Conservation (phyloP, 2,329 filamentous ascomycete species). For the Colletotrichum plurivorum region DNA sequence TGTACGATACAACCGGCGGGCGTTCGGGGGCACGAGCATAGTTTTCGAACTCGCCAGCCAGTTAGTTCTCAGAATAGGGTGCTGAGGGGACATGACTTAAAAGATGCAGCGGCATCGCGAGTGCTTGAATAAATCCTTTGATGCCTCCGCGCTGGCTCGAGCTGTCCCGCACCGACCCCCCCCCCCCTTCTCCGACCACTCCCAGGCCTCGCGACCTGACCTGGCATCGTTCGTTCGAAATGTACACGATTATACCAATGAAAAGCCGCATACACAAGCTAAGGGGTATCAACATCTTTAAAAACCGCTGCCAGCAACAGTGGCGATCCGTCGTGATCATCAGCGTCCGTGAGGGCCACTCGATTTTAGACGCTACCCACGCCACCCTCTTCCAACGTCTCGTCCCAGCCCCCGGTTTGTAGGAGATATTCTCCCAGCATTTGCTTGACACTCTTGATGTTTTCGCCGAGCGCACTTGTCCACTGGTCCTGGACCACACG, state of each 20-base stretch:
- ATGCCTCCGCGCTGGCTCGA: too few relatives aligned
- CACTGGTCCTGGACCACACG: constrained; percentile 92
- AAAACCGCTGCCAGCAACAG: constrained; percentile 15
- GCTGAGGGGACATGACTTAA: too few relatives aligned
- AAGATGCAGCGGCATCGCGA: too few relatives aligned
- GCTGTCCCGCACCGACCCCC: too few relatives aligned
- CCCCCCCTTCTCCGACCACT: too few relatives aligned
- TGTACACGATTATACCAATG: constrained; percentile 38
- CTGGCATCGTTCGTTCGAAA: neutral
- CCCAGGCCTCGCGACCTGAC: too few relatives aligned
- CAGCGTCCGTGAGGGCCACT: neutral
- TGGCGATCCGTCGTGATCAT: constrained; percentile 15
- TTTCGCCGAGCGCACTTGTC: constrained; percentile 86
- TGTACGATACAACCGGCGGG: constrained; percentile 23
- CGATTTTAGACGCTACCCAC: constrained; percentile 60
- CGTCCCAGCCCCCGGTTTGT: constrained; percentile 89
- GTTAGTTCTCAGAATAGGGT: too few relatives aligned
- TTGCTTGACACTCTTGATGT: constrained; percentile 80
- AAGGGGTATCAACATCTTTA: constrained; percentile 42
- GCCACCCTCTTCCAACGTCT: constrained; percentile 74
- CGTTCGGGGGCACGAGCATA: constrained; percentile 20
- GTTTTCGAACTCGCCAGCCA: neutral
- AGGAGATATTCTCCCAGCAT: constrained; percentile 81
- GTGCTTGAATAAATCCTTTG: too few relatives aligned
- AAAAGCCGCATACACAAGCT: constrained; percentile 32